A percentile compares a stretch with the other conserved stretches of the same genome.
These are phyloP conservation scores for Thalassiosira livingstoniorum DNA, from an alignment of 352 stramenopile species.

Conservation along the genomic window DNA sequence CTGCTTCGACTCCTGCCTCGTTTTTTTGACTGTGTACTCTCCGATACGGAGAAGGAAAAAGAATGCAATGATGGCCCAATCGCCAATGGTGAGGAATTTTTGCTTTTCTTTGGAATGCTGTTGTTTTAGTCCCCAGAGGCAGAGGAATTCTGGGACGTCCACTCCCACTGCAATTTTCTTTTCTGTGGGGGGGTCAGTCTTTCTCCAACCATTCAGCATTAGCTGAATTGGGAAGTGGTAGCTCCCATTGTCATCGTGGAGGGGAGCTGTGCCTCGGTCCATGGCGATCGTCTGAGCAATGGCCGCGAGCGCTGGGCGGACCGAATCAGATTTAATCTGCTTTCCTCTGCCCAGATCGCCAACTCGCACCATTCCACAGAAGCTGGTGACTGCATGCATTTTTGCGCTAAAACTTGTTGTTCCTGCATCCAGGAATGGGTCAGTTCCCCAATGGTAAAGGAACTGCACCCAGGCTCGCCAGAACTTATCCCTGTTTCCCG, in stretches of 20 bases:
- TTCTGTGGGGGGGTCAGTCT: constrained; percentile 14
- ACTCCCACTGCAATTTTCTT: constrained; percentile 23
- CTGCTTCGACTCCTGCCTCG: constrained; percentile 9
- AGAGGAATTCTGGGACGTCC: constrained; percentile 14
- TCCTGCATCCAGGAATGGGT: constrained; percentile 33
- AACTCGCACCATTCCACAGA: not conserved
- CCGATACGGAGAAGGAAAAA: constrained; percentile 38
- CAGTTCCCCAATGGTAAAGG: constrained; percentile 35
- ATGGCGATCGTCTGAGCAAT: constrained; percentile 27
- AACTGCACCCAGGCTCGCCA: constrained; percentile 27
- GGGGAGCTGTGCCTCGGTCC: not conserved
- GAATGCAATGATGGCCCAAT: constrained; percentile 15
- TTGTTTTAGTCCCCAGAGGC: not conserved
- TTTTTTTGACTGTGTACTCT: constrained; percentile 33
- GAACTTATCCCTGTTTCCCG: constrained; percentile 8
- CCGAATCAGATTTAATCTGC: not conserved
- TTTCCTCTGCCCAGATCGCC: constrained; percentile 18
- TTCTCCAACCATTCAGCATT: constrained; percentile 7
- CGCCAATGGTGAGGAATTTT: not conserved
- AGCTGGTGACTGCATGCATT: constrained; percentile 17
- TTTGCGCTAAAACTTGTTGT: not conserved
- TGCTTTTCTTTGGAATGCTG: not conserved
- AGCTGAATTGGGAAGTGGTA: not conserved
- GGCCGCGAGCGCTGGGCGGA: constrained; percentile 2
- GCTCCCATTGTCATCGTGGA: not conserved